These are phyloP conservation scores for Byssochlamys sp. DNA, from an alignment of 2,329 filamentous ascomycete genomes.

Conservation along the genomic window DNA sequence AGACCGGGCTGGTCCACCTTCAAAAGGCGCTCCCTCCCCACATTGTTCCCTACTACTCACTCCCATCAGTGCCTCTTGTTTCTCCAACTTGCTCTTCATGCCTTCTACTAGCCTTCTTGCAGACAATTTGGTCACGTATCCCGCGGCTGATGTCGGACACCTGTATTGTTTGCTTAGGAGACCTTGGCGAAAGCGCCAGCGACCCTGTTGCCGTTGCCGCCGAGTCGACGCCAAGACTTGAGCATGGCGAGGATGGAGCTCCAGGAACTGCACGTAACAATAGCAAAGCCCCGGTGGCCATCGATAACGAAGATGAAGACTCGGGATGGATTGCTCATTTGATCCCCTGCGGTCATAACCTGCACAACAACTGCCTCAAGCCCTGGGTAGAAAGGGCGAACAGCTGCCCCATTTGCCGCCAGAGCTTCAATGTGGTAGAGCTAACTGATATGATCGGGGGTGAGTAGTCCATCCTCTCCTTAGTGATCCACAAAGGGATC, in stretches of 20 bases:
- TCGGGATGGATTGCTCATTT: slow-evolving; percentile 50
- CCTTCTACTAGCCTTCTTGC: slow-evolving; percentile 22
- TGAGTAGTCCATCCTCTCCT: slow-evolving; percentile 30
- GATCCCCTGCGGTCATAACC: slow-evolving; percentile 73
- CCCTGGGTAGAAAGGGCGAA: slow-evolving; percentile 96
- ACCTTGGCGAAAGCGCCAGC: slow-evolving; percentile 52
- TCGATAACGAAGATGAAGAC: slow-evolving; percentile 26
- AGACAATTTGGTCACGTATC: slow-evolving; percentile 18
- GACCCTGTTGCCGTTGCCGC: slow-evolving; percentile 37
- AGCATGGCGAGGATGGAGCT: slow-evolving; percentile 16
- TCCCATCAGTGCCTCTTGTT: slow-evolving; percentile 1
- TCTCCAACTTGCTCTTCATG: slow-evolving; percentile 28
- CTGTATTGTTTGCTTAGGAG: slow-evolving; percentile 63
- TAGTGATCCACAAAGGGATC: slow-evolving; percentile 18
- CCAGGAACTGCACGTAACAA: slow-evolving; percentile 14
- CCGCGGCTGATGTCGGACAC: slow-evolving; percentile 51
- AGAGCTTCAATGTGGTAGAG: slow-evolving; percentile 80
- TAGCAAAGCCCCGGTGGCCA: slow-evolving; percentile 12
- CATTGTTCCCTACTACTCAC: slow-evolving; percentile 7
- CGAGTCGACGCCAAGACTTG: slow-evolving; percentile 34
- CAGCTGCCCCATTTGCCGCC: slow-evolving; percentile 93
- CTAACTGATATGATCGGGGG: slow-evolving; percentile 71
- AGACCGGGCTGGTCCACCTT: slow-evolving; percentile 29
- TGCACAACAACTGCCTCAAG: slow-evolving; percentile 85
- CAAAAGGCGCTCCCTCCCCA: slow-evolving; percentile 25